Conservation (phyloP, 768 basidiomycete species). For the Termitomyces sp. region DNA sequence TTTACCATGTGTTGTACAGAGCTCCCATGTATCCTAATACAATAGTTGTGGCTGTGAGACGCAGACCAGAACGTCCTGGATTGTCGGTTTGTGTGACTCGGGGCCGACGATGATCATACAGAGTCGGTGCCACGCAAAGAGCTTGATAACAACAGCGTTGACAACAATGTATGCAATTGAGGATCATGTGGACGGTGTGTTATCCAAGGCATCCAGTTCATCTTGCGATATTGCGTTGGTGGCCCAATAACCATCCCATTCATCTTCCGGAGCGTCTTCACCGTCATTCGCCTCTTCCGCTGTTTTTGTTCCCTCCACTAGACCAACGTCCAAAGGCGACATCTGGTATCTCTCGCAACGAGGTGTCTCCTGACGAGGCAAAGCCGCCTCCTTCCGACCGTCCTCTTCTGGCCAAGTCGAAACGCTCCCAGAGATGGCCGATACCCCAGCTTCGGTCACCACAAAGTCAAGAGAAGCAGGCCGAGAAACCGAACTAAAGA, state of each 20-base stretch:
- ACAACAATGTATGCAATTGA: too few relatives aligned
- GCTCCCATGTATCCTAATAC: too few relatives aligned
- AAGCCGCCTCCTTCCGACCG: constrained; percentile 3
- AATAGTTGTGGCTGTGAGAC: background rate
- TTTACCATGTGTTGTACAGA: background rate
- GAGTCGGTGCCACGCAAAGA: background rate
- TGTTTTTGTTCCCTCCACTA: constrained; percentile 7
- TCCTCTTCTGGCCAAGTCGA: background rate
- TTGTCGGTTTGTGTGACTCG: too few relatives aligned
- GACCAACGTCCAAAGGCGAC: constrained; percentile 11
- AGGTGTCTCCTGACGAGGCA: background rate
- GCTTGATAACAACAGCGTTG: background rate
- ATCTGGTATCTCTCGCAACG: background rate
- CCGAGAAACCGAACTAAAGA: constrained; percentile 64
- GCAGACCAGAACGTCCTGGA: background rate
- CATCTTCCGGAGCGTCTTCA: constrained; percentile 29
- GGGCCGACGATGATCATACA: too few relatives aligned
- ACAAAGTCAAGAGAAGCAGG: constrained; percentile 72
- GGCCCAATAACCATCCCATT: constrained; percentile 46
- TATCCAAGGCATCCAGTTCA: constrained; percentile 6
- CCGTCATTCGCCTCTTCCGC: constrained; percentile 21
- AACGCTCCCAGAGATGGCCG: constrained; percentile 18
- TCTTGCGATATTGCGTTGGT: constrained; percentile 29
- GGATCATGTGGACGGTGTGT: background rate
- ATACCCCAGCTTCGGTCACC: constrained; percentile 58